Evolutionary conservation across 2,329 filamentous ascomycete species (phyloP), one percentile per base, ranked within the genome.

Genomic region (Pleomassaria siparia): DNA sequence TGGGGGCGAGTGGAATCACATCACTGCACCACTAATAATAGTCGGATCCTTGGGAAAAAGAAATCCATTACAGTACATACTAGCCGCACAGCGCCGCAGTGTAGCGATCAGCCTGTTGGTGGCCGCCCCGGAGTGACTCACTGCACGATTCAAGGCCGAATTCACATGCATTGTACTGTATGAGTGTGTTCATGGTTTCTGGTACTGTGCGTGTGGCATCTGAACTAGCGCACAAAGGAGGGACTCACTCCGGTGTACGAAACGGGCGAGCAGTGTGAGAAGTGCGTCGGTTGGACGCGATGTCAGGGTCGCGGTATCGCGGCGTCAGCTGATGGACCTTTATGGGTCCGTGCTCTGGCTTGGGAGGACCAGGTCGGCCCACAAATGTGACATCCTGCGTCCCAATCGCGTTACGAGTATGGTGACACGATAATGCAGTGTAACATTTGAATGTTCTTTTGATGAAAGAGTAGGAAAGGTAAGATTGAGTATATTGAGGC

Each of bases 251-350:
- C 49, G 49, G 33, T 40, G 35, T 9, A 18, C 43, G 26, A 46
- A 43, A 50, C 22, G 35, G 42, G 47, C 13, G 21, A 46, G 21
- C 28, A 24, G 20, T 25, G 28, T 5, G 20, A 21, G 35, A 40
- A 35, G 54, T 43, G 24, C n/a, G 7, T 9, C 40, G n/a, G 20
- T 9, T 32, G 16, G 25, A 26, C 25, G 6, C 12, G 25, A 12
- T 6, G 7, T 26, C 7, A 26, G 12, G 10, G 10, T n/a, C 13
- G 43, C n/a, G n/a, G n/a, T n/a, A n/a, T 58, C 63, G 60, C 64
- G 63, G 61, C 65, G 60, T 68, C 65, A 67, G 52, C 49, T 67
- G 66, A 67, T 55, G 50, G 46, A 56, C n/a, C n/a, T n/a, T n/a
- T n/a, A n/a, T n/a, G 63, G 56, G 63, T 28, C 25, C 12, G 25